Percentiles rank a stretch among this genome's conserved stretches.
phyloP scores from a whole-genome alignment of 345 rosid species.

The Lepidium aucheri region DNA sequence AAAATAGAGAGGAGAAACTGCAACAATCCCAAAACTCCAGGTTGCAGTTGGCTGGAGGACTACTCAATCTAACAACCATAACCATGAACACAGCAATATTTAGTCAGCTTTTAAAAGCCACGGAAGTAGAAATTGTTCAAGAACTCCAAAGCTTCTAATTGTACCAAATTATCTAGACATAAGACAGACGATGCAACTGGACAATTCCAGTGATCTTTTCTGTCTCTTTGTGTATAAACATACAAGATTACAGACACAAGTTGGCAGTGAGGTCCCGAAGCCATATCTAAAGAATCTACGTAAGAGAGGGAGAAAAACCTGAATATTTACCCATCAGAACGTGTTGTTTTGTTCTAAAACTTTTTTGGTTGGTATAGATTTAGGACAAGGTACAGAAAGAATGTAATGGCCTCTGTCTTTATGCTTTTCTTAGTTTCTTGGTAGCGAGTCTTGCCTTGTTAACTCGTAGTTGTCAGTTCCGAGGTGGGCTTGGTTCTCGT shows the following conservation, averaged over 20 bases:
- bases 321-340: conserved; percentile 17
- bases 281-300: conserved; percentile 3
- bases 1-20: conserved; percentile 41
- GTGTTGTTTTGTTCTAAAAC: conserved; percentile 20
- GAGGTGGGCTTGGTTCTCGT: conserved; percentile 23
- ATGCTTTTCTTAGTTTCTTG: conserved; percentile 30
- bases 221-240: conserved; percentile 7
- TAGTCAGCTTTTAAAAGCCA: neutral
- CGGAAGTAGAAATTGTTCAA: conserved; percentile 7
- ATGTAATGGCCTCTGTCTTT: conserved; percentile 5
- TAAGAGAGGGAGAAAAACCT: neutral
- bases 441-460: conserved; percentile 54
- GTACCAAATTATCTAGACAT: neutral
- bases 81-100: neutral
- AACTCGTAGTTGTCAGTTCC: conserved; percentile 40
- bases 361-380: conserved; percentile 10
- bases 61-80: conserved; percentile 13
- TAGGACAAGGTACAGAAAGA: neutral
- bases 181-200: conserved; percentile 2
- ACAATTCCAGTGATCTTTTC: conserved; percentile 3
- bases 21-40: conserved; percentile 43
- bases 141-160: conserved; percentile 8
- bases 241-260: conserved; percentile 16
- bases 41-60: conserved; percentile 44
- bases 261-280: neutral